Conservation (phyloP, 441 rosid genomes). For the Arabidopsis lyrata region DNA sequence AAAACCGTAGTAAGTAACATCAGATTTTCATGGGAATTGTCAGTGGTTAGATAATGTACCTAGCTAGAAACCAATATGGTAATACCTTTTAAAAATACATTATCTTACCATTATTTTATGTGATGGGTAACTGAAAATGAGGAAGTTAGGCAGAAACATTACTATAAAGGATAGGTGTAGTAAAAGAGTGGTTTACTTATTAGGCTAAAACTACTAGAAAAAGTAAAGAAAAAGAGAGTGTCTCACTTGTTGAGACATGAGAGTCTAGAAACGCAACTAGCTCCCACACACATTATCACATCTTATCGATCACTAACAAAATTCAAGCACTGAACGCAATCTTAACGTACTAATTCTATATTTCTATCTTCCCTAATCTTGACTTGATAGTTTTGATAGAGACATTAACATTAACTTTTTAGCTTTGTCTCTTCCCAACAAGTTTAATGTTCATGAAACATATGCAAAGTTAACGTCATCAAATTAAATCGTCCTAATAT, state of each 20-base stretch:
- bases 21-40: neutral
- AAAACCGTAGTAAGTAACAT: neutral
- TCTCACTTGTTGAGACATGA: constrained; percentile 32
- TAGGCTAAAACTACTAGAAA: constrained; percentile 32
- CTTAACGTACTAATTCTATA: constrained; percentile 8
- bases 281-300: constrained; percentile 14
- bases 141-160: constrained; percentile 45
- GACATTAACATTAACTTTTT: too few relatives aligned
- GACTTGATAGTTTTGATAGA: constrained; percentile 10
- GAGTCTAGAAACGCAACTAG: constrained; percentile 39
- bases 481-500: neutral
- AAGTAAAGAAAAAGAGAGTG: constrained; percentile 38
- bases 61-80: neutral
- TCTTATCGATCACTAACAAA: constrained; percentile 13
- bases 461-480: constrained; percentile 9
- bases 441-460: constrained; percentile 8
- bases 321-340: constrained; percentile 30
- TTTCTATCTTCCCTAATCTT: constrained; percentile 25
- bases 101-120: neutral
- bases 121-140: constrained; percentile 22
- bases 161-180: constrained; percentile 18
- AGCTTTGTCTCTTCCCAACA: constrained; percentile 23
- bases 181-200: constrained; percentile 40
- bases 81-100: neutral
- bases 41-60: constrained; percentile 15